Evolutionary conservation across 139 green algal species (phyloP), one percentile per base, ranked within the genome.

Genomic region (Yamagishiella unicocca): DNA sequence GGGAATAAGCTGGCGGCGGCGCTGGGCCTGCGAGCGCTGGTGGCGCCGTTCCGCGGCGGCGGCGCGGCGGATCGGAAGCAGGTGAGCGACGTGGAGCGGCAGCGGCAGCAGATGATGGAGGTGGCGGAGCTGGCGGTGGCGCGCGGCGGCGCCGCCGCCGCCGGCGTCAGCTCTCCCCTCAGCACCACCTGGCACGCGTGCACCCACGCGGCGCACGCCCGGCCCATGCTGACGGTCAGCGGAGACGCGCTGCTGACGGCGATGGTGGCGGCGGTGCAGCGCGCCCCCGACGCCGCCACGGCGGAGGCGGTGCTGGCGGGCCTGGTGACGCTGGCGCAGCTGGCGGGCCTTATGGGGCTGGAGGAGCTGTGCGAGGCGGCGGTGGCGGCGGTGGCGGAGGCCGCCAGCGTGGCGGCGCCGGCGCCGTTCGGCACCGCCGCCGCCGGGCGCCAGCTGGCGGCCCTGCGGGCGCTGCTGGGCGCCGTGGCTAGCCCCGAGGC

Each of bases 141-240:
- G 21, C 82, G 54, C n/a, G 64, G 83, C 37, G 50, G 88, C 40
- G 82, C 80, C 19, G 64, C 83, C 46, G 83, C 87, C 7, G 90
- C 89, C 75, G 90, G 94, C 73, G n/a, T 50, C 50, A 29, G 4
- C 27, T 9, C 37, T 29, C 4, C 24, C 37, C 76, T 83, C 46
- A 54, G 37, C 61, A 62, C 25, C 58, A 82, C 94, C 2, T 98
- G 96, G 96, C 92, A 95, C 82, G 91, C 82, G 0, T 95, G 95
- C 42, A 93, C 84, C 25, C 94, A 98, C 83, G 93, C 94, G 0
- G 95, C 98, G 88, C 95, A 98, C 71, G 91, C 91, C 2, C 90
- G 95, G 31, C 95, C 96, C 46, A 98, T 98, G 95, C 91, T 98
- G 53, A 93, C 96, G 83, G 94, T 96, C 45, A 81, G 82, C 31